Percentiles rank a stretch among this genome's conserved stretches.
These are phyloP conservation scores for Shiraia sp. DNA, from an alignment of 2,329 filamentous ascomycete genomes.

Conservation along the genomic window DNA sequence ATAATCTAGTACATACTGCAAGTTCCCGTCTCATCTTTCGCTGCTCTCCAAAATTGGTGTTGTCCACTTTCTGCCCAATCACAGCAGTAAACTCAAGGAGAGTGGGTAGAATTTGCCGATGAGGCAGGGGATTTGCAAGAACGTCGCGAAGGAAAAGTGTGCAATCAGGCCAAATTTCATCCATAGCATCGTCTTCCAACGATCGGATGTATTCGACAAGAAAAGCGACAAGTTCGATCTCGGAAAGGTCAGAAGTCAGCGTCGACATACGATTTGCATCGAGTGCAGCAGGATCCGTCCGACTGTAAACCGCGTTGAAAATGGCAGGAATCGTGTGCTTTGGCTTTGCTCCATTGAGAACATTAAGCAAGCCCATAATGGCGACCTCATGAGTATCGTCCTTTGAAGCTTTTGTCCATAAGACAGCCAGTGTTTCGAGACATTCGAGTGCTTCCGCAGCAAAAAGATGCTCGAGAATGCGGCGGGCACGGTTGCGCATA, in stretches of 20 bases:
- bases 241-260: constrained; percentile 80
- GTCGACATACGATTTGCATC: constrained; percentile 83
- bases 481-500: constrained; percentile 85
- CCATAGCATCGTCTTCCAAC: constrained; percentile 94
- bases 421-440: constrained; percentile 83
- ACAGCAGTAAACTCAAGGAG: constrained; percentile 88
- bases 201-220: constrained; percentile 87
- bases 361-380: constrained; percentile 85
- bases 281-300: constrained; percentile 81
- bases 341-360: constrained; percentile 86
- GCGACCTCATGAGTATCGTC: constrained; percentile 60
- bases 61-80: constrained; percentile 92
- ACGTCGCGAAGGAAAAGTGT: constrained; percentile 88
- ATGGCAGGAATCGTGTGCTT: constrained; percentile 91
- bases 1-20: constrained; percentile 63
- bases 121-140: constrained; percentile 89
- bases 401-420: constrained; percentile 68
- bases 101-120: constrained; percentile 84
- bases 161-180: constrained; percentile 97
- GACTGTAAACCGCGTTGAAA: constrained; percentile 94
- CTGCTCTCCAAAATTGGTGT: constrained; percentile 96
- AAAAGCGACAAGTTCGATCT: constrained; percentile 84
- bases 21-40: constrained; percentile 88
- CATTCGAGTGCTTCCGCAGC: constrained; percentile 91
- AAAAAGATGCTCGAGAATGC: constrained; percentile 90